Base-by-base conservation (phyloP, 1,284 basidiomycete genomes). In the Puccinia polysora region DNA sequence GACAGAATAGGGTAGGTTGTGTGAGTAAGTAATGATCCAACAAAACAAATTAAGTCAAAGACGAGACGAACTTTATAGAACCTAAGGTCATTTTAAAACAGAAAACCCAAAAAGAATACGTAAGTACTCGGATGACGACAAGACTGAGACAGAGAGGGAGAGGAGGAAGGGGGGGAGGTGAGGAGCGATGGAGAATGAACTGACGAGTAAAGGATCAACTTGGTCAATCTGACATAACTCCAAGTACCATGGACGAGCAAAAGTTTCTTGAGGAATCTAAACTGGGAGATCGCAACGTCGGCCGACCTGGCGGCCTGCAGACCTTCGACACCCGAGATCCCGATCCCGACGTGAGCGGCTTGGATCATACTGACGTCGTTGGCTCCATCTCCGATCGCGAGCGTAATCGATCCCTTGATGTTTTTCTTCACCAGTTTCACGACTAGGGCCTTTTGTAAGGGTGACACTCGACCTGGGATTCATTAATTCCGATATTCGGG, bases 401-500 rank as follows among this genome's bases (percentile, higher is more conserved):
- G 86, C 20, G 97, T 83, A 60, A 97, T 90, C 1, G 92, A 84
- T 73, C 91, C 88, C 72, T 91, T 90, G 75, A 89, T 87, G 80
- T 95, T 93, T 81, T 94, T 94, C 84, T 97, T 98, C 75, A 98
- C 95, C 32, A 99, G 86, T 81, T 97, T 97, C 75, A 98, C 96
- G 15, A 98, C 93, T 30, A 97, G 84, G 0, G 96, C 96, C 81
- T 99, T 99, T 79, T 99, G 96, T 59, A 98, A 81, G 0, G 96
- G 96, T 14, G 95, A 97, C 1, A 98, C 96, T 77, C 96, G 93
- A 82, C 62, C 58, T 65, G 30, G 45, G n/a, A n/a, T n/a, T n/a
- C n/a, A n/a, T n/a, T n/a, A n/a, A n/a, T n/a, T n/a, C n/a, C n/a
- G n/a, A n/a, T n/a, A n/a, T n/a, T n/a, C n/a, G n/a, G n/a, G n/a